Base-by-base conservation (phyloP, 2,329 filamentous ascomycete genomes). In the Trichophaea hybrida region DNA sequence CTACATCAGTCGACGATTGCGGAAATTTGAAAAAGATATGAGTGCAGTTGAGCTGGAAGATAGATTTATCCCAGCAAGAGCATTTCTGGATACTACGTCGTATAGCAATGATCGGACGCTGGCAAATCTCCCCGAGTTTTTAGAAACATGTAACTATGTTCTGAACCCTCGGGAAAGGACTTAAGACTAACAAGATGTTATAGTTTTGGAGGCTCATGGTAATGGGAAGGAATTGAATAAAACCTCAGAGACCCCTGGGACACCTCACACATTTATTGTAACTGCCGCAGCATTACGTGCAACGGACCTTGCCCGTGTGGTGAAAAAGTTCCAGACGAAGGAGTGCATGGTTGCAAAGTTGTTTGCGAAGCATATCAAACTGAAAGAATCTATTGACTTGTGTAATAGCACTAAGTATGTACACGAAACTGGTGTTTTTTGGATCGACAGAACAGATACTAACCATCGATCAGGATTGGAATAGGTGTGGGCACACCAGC, bases 361-460 rank as follows among this genome's bases (percentile, higher is more conserved):
- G 70, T 98, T 98, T 72, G 91, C 93, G 35, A 98, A 98, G 73
- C 93, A 98, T 72, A 94, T 98, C 76, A 98, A 98, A 74, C 74
- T 98, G 8, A 81, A 87, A 57, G 91, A 97, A 68, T 86, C 90
- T 37, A 81, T 90, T 56, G 78, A 84, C 61, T 86, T 86, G 70
- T 80, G 94, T 46, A 78, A 85, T 68, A 77, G 74, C 57, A 76
- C 74, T 10, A 53, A 24, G 50, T 53, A 53, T 17, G 50, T 7
- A 8, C 12, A 17, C n/a, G 24, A 46, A 46, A n/a, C 24, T 24
- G 24, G 3, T 3, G 24, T 24, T 24, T 24, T 24, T 24, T 24
- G 24, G 24, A 24, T 24, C 24, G 24, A 24, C 24, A 24, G 24
- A 24, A 24, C 24, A 24, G 24, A 24, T 24, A 24, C 24, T 24